Percentiles rank a stretch among this genome's conserved stretches.
Conservation (phyloP, 2,329 filamentous ascomycete species). For the Rhinocladiella mackenziei region DNA sequence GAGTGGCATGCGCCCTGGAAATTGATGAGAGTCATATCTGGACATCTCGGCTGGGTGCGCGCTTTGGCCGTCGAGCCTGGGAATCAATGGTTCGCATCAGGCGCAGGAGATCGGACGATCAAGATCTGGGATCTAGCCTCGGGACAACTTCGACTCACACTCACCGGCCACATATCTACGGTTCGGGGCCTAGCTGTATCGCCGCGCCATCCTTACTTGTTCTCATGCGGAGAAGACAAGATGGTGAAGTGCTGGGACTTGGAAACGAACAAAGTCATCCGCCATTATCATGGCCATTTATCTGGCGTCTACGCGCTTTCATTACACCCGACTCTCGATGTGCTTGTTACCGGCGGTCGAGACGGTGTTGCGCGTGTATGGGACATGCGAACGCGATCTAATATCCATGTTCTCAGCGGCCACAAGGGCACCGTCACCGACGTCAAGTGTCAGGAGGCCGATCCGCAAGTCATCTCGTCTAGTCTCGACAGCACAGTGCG, state of each 20-base stretch:
- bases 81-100: conserved; percentile 96
- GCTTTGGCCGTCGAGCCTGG: conserved; percentile 86
- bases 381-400: conserved; percentile 96
- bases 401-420: conserved; percentile 87
- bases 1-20: conserved; percentile 99
- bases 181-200: conserved; percentile 90
- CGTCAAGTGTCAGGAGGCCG: conserved; percentile 88
- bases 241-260: conserved; percentile 99
- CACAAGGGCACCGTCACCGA: conserved; percentile 89
- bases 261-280: conserved; percentile 98
- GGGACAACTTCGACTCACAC: conserved; percentile 74
- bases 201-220: conserved; percentile 89
- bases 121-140: conserved; percentile 98
- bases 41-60: conserved; percentile 92
- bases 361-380: conserved; percentile 94
- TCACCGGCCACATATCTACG: conserved; percentile 92
- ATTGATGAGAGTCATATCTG: conserved; percentile 93
- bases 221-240: conserved; percentile 97
- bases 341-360: conserved; percentile 88
- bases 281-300: conserved; percentile 94
- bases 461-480: conserved; percentile 91
- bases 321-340: conserved; percentile 90
- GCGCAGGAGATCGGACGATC: conserved; percentile 91
- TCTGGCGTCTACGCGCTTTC: conserved; percentile 91
- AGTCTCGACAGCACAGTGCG: conserved; percentile 88